Evolutionary conservation across 163 green algal species (phyloP), one percentile per base, ranked within the genome.

Genomic region (Scenedesmus sp.): DNA sequence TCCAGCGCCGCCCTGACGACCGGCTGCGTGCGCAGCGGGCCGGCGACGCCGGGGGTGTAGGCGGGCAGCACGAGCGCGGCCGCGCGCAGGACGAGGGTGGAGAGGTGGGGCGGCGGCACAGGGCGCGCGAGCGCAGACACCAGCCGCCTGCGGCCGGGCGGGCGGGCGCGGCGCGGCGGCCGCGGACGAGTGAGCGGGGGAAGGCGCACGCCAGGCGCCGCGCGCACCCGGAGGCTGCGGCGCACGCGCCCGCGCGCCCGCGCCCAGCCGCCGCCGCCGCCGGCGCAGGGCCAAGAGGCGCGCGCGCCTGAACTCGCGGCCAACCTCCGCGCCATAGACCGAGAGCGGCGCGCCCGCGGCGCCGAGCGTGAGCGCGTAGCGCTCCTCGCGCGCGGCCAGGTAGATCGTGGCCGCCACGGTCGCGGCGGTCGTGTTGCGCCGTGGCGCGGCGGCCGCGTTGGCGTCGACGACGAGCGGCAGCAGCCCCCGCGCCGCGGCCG

Each of bases 261-360:
- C n/a, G n/a, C n/a, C n/a, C n/a, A n/a, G n/a, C n/a, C n/a, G n/a
- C n/a, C n/a, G 51, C 17, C 9, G 9, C 26, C 20, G 24, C 3
- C 1, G 22, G n/a, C 2, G 24, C 54, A 63, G 26, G 4, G 7
- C 10, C 3, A 63, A 13, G 26, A 63, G 15, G 24, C 39, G 15
- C 20, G 36, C 54, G 4, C 34, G 66, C 69, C 69, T 77, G 69
- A 50, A 77, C 54, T 77, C 69, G 15, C 29, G 54, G 69, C 33
- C 53, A 0, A 77, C 69, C 47, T 58, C 4, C 29, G 24, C 11
- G 4, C 33, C n/a, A 31, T 20, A 24, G 44, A 66, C 69, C 4
- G 33, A 36, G 24, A 77, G 22, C 14, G 69, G 53, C 34, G 31
- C 29, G 18, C 54, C 69, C 33, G 69, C 69, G 29, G 15, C 31